These are phyloP conservation scores for Phyllachora maydis DNA, from an alignment of 2,329 filamentous ascomycete genomes.

Conservation along the genomic window DNA sequence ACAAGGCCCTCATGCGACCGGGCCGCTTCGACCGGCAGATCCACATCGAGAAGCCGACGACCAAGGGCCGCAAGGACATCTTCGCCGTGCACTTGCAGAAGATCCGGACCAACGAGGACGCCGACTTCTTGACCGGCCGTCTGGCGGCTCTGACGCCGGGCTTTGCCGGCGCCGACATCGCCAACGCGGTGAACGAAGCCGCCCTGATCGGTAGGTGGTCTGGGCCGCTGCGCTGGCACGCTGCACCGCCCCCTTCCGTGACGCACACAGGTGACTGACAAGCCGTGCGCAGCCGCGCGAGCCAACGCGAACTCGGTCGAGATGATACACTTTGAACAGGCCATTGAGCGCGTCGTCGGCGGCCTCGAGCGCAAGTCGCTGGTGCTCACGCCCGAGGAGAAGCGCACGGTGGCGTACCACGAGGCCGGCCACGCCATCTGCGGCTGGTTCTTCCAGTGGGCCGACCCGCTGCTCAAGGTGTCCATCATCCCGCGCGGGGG, in stretches of 20 bases:
- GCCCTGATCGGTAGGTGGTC: conserved; percentile 65
- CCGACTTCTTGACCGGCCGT: conserved; percentile 72
- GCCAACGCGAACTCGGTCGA: conserved; percentile 59
- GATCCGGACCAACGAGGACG: conserved; percentile 80
- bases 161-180: conserved; percentile 94
- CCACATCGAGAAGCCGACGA: conserved; percentile 81
- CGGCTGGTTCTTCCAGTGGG: conserved; percentile 91
- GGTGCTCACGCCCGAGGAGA: conserved; percentile 82
- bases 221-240: too few relatives aligned
- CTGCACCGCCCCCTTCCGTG: too few relatives aligned
- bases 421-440: conserved; percentile 97
- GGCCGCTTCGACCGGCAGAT: conserved; percentile 97
- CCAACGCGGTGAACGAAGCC: conserved; percentile 95
- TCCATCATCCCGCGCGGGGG: conserved; percentile 95
- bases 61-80: conserved; percentile 91
- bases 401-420: conserved; percentile 34
- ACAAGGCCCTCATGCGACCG: conserved; percentile 89
- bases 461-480: conserved; percentile 94
- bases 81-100: conserved; percentile 89
- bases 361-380: conserved; percentile 95
- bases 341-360: conserved; percentile 91
- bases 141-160: conserved; percentile 85
- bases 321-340: conserved; percentile 89
- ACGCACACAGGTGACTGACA: too few relatives aligned
- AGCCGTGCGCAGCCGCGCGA: conserved; percentile 72